Evolutionary conservation across 2,329 filamentous ascomycete genomes (phyloP), one percentile per base, ranked within the genome.

Genomic region (Hypoxylon sp.): DNA sequence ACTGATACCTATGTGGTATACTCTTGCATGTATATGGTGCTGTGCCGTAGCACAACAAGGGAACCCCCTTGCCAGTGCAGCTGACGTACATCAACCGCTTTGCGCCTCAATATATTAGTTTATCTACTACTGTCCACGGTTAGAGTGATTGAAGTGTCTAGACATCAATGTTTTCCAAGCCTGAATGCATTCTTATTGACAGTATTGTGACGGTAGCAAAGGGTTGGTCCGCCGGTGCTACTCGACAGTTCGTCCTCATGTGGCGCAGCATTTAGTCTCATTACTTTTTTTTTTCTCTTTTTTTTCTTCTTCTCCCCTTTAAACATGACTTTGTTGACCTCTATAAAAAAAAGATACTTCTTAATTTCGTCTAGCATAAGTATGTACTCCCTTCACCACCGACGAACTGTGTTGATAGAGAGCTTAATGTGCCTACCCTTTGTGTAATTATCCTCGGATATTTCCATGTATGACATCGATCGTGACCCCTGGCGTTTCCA

Each of bases 401-500:
- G 38, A 43, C 5, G 32, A 4, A 36, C 10, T 19, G 1, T 17
- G 46, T 30, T 30, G 13, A 30, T 17, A 30, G 10, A 6, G 46
- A 49, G 46, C 46, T 49, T 17, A 30, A 49, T 28, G 46, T 10
- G 46, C 46, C 38, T 30, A 30, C 23, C 21, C 49, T 21, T 36
- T 28, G n/a, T 21, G 17, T 23, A 9, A 17, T 13, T 30, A 25
- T 23, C 36, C 30, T 52, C 30, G 17, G 23, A 23, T 30, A 21
- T 38, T 28, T 36, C 17, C 13, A 13, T 46, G 30, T 43, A 23
- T 48, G 23, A 34, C 34, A 45, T 58, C 36, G 55, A 59, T 53
- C 30, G 14, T 25, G 34, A 51, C 49, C 66, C 62, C 59, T 68
- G 62, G 52, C 50, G 57, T 52, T 53, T 65, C 65, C 23, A 30